These are phyloP conservation scores for Oehlia diaphana DNA, from an alignment of 192 early-diverging fungal species.

Conservation along the genomic window DNA sequence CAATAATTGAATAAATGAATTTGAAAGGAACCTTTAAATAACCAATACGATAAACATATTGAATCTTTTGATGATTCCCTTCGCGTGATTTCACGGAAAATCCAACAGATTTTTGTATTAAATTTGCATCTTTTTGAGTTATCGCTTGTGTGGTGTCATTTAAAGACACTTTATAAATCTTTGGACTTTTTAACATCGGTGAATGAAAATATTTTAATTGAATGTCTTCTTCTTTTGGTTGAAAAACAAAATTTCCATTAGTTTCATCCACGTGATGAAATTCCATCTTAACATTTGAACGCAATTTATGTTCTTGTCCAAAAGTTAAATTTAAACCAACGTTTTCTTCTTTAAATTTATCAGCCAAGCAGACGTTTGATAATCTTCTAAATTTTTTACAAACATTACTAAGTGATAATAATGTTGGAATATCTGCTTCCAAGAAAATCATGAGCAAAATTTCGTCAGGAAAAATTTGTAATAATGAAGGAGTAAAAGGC, in stretches of 20 bases:
- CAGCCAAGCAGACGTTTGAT: not conserved
- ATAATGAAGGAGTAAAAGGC: not conserved
- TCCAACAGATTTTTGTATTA: conserved; percentile 5
- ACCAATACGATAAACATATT: not conserved
- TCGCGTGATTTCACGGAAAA: not conserved
- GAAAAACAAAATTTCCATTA: conserved; percentile 7
- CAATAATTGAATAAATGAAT: not conserved
- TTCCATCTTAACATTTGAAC: not conserved
- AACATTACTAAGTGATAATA: not conserved
- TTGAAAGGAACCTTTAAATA: conserved; percentile 1
- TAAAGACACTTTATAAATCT: not conserved
- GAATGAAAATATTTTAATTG: not conserved
- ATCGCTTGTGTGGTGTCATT: not conserved
- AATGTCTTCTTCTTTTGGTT: not conserved
- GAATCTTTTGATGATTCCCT: not conserved
- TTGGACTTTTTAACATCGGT: not conserved
- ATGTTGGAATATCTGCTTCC: not conserved
- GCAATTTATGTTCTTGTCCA: conserved; percentile 13
- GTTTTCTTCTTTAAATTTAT: not conserved
- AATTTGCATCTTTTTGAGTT: not conserved
- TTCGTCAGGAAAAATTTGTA: not conserved
- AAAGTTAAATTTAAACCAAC: not conserved
- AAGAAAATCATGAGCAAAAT: not conserved
- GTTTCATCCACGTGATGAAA: not conserved
- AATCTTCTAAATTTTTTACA: not conserved